A percentile compares a stretch with the other conserved stretches of the same genome.
These are phyloP conservation scores for Graphilbum ipis-grandicollis DNA, from an alignment of 2,329 filamentous ascomycete genomes.

Conservation along the genomic window DNA sequence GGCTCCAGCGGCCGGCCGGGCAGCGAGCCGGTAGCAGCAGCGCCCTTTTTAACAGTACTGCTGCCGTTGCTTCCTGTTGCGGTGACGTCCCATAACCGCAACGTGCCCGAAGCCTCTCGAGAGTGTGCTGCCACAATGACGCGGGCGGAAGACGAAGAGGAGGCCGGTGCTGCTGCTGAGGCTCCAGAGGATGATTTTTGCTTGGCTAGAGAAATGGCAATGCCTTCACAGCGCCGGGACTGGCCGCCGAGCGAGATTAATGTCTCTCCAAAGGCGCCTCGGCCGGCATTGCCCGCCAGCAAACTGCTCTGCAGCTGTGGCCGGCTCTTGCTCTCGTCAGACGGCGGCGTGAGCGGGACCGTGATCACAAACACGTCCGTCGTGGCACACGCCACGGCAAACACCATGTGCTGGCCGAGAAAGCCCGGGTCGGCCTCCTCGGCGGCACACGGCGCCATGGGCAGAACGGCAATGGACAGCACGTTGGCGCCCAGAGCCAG, in stretches of 20 bases:
- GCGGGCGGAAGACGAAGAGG: slow-evolving; percentile 18
- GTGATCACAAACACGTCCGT: slow-evolving; percentile 39
- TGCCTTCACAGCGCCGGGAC: slow-evolving; percentile 30
- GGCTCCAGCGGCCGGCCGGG: slow-evolving; percentile 20
- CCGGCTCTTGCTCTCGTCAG: slow-evolving; percentile 38
- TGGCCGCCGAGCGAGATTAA: slow-evolving; percentile 36
- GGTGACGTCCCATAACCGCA: slow-evolving; percentile 41
- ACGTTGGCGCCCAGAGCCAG: slow-evolving; percentile 40
- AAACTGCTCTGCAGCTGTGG: slow-evolving; percentile 33
- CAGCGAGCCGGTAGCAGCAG: background rate
- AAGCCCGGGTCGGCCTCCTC: slow-evolving; percentile 32
- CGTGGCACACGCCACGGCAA: slow-evolving; percentile 41
- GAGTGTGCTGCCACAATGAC: slow-evolving; percentile 44
- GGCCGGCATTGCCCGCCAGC: slow-evolving; percentile 35
- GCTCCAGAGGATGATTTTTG: slow-evolving; percentile 5
- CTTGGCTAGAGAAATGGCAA: slow-evolving; percentile 29
- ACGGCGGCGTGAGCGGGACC: slow-evolving; percentile 43
- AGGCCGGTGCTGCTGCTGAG: slow-evolving; percentile 16
- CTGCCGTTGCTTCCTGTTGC: slow-evolving; percentile 23
- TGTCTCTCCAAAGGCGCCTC: slow-evolving; percentile 45
- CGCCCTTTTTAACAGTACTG: slow-evolving; percentile 12
- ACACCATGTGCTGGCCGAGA: slow-evolving; percentile 40
- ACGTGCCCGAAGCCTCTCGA: slow-evolving; percentile 37
- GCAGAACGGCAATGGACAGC: slow-evolving; percentile 36
- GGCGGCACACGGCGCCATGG: slow-evolving; percentile 28